Percentiles rank a stretch among this genome's conserved stretches.
phyloP scores from a whole-genome alignment of 176 grass and related monocot species.

The Tuctoria greenei region DNA sequence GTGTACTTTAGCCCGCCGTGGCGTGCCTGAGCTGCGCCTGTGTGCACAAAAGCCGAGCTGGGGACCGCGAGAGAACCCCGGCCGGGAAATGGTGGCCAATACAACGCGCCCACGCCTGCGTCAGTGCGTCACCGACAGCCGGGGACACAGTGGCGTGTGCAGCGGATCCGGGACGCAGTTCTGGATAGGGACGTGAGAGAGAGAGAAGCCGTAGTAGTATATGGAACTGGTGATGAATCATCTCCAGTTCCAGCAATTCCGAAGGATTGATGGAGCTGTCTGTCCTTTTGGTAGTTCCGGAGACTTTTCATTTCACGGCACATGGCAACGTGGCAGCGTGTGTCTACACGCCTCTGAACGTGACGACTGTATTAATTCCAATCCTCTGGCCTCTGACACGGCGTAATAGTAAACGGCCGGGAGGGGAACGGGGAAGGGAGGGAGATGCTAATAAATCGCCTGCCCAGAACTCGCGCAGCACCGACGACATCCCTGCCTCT shows the following conservation, averaged over 20 bases:
- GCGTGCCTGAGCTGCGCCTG: no score
- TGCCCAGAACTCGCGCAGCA: neutral
- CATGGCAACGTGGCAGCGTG: no score
- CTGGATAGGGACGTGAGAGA: conserved; percentile 9
- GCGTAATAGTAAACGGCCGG: neutral
- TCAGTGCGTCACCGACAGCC: conserved; percentile 11
- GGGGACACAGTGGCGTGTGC: neutral
- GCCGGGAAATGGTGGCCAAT: neutral
- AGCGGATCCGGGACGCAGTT: neutral
- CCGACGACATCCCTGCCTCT: neutral
- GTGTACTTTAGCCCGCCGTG: no score
- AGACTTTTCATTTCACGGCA: no score
- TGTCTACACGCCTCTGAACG: neutral
- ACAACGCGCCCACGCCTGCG: neutral
- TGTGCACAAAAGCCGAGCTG: conserved; percentile 29
- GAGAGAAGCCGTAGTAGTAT: no score
- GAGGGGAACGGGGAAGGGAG: neutral
- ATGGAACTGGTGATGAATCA: neutral
- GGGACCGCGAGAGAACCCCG: conserved; percentile 2
- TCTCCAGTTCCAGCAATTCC: neutral
- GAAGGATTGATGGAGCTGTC: no score
- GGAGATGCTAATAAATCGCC: neutral
- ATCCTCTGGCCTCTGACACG: conserved; percentile 9
- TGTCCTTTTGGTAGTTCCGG: no score
- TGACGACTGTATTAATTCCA: no score